Percentiles rank a stretch among this genome's conserved stretches.
phyloP scores from a whole-genome alignment of 2,329 filamentous ascomycete species.

The Diaporthe sp. region DNA sequence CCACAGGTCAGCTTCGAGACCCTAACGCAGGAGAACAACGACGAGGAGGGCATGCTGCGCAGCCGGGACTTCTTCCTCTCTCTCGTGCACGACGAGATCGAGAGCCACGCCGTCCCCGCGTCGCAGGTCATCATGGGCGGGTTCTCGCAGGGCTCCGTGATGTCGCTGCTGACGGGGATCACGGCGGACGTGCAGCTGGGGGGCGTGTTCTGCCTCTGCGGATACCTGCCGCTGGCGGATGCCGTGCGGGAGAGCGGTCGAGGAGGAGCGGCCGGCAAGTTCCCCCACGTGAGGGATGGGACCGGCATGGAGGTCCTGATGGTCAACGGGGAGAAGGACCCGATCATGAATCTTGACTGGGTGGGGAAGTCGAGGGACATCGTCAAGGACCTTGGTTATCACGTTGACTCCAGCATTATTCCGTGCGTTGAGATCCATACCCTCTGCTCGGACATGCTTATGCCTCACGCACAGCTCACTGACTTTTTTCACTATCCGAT shows the following conservation, averaged over 20 bases:
- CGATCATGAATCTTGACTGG: slow-evolving; percentile 30
- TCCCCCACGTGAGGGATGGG: slow-evolving; percentile 8
- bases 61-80: slow-evolving; percentile 35
- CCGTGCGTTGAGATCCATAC: slow-evolving; percentile 7
- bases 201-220: slow-evolving; percentile 25
- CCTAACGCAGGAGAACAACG: slow-evolving; percentile 20
- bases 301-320: slow-evolving; percentile 17
- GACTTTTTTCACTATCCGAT: not conserved
- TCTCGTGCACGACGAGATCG: slow-evolving; percentile 5
- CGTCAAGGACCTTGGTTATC: slow-evolving; percentile 27
- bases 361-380: slow-evolving; percentile 14
- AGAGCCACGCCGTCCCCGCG: not conserved
- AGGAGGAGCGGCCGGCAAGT: not conserved
- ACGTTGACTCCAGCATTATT: slow-evolving; percentile 24
- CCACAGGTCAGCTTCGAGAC: slow-evolving; percentile 29
- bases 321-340: slow-evolving; percentile 28
- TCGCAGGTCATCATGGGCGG: slow-evolving; percentile 33
- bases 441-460: not conserved
- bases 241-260: not conserved
- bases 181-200: slow-evolving; percentile 14
- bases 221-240: slow-evolving; percentile 32
- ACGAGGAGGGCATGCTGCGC: slow-evolving; percentile 31
- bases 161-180: slow-evolving; percentile 32
- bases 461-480: not conserved
- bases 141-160: slow-evolving; percentile 33